Evolutionary conservation across 2,329 filamentous ascomycete species (phyloP).

Genomic region (Xylariaceae sp.): DNA sequence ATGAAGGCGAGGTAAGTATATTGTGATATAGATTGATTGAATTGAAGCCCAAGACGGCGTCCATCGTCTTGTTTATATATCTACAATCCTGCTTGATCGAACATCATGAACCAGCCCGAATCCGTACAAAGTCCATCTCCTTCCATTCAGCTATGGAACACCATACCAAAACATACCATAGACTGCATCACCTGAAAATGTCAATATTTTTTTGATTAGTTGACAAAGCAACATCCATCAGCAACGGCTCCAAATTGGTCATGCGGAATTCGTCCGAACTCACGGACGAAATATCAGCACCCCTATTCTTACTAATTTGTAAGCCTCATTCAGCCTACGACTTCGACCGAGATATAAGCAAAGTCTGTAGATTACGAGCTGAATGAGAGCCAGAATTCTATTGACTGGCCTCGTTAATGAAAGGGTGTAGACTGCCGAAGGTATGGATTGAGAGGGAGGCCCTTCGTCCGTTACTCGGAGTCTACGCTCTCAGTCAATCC

Average conservation of each 20-base stretch:
- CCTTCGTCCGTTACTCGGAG: too few species aligned
- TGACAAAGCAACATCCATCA: not conserved
- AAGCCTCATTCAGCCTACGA: not conserved
- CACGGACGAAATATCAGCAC: not conserved
- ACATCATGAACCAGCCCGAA: not conserved
- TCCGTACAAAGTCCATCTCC: too few species aligned
- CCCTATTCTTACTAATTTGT: not conserved
- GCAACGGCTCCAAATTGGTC: not conserved
- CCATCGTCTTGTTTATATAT: conserved; percentile 1
- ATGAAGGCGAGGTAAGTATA: not conserved
- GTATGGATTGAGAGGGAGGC: too few species aligned
- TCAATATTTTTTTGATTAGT: not conserved
- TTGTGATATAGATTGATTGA: not conserved
- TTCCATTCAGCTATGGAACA: not conserved
- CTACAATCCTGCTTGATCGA: not conserved
- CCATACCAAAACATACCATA: not conserved
- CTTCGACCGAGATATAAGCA: too few species aligned
- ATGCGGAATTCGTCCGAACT: not conserved
- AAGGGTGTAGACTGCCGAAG: too few species aligned
- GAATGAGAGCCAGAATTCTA: too few species aligned
- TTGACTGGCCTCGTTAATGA: too few species aligned
- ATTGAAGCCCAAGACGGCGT: not conserved
- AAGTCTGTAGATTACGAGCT: too few species aligned
- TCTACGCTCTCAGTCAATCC: not conserved
- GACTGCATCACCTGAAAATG: not conserved